Evolutionary conservation across 371 early-diverging fungal genomes (phyloP), one percentile per base, ranked within the genome.

Genomic region (Apophysomyces trapeziformis): DNA sequence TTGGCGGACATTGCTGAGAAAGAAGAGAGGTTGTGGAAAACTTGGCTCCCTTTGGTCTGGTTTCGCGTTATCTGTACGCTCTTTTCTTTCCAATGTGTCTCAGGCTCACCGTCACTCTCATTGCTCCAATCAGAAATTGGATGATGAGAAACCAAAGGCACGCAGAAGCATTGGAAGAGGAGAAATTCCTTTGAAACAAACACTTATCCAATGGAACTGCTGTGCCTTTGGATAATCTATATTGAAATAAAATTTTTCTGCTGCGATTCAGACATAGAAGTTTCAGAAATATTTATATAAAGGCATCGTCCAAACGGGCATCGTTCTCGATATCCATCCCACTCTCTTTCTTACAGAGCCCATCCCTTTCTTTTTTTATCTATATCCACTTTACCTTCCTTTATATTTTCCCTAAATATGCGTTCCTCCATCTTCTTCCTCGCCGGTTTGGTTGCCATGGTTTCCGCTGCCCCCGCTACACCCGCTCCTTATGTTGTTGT

Each of bases 401-500:
- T 50, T 50, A 18, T 11, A 47, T 47, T 47, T 14, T 26, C 54
- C 16, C 5, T 50, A 4, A 50, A 18, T 9, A 50, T 21, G 54
- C 21, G 32, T 16, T 45, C 61, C 61, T 61, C 45, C 44, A 21
- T 50, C 54, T 26, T 46, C 36, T 47, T 61, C 26, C 32, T 38
- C 13, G 41, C 61, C 60, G 60, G 57, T 36, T 43, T 39, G 35
- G 43, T 56, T 66, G 41, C 36, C 56, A 56, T 36, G 38, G 56
- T 61, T 16, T 57, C 60, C 26, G 41, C 46, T 35, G 61, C 61
- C 36, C 14, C 58, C 54, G 66, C 61, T 36, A 47, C 57, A 13
- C 61, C 66, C 13, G 61, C 66, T 56, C 44, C 66, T 9, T 32
- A 57, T 21, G 54, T 69, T 14, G 46, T 58, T 38, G 69, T 69